Evolutionary conservation across 345 rosid species (phyloP).

Genomic region (Murraya paniculata): DNA sequence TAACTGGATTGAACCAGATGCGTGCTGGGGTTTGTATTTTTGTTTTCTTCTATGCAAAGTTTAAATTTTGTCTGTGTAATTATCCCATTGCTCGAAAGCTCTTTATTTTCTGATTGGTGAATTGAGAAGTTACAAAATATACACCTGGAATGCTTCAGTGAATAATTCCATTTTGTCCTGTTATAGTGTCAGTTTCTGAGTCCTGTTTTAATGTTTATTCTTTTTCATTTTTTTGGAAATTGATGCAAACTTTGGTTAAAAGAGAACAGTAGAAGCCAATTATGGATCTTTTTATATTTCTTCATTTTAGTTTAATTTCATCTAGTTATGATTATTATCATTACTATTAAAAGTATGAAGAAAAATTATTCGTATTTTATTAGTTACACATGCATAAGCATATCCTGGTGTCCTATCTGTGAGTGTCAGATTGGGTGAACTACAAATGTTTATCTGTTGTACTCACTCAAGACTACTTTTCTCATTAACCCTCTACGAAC

Average conservation of each 20-base stretch:
- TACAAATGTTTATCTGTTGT: not conserved
- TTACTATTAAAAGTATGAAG: not conserved
- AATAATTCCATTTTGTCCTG: not conserved
- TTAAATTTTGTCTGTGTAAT: not conserved
- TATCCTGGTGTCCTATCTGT: not conserved
- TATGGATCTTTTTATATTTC: not conserved
- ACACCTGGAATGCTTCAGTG: not conserved
- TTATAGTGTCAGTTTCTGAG: not conserved
- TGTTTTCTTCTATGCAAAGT: slow-evolving; percentile 4
- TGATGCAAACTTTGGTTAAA: not conserved
- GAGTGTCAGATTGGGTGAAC: not conserved
- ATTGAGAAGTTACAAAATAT: not conserved
- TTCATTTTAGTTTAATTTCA: not conserved
- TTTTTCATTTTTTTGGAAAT: not conserved
- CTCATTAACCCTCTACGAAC: not conserved
- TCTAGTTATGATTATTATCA: not conserved
- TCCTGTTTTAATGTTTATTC: not conserved
- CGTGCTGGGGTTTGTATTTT: slow-evolving; percentile 69
- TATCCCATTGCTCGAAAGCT: not conserved
- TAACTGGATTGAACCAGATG: slow-evolving; percentile 87
- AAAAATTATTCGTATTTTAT: not conserved
- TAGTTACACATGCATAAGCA: not conserved
- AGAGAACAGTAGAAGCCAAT: not conserved
- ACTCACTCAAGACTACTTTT: not conserved
- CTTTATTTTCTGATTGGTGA: not conserved